These are phyloP conservation scores for Alloascoidea africana DNA, from an alignment of 805 yeast genomes.

Conservation along the genomic window DNA sequence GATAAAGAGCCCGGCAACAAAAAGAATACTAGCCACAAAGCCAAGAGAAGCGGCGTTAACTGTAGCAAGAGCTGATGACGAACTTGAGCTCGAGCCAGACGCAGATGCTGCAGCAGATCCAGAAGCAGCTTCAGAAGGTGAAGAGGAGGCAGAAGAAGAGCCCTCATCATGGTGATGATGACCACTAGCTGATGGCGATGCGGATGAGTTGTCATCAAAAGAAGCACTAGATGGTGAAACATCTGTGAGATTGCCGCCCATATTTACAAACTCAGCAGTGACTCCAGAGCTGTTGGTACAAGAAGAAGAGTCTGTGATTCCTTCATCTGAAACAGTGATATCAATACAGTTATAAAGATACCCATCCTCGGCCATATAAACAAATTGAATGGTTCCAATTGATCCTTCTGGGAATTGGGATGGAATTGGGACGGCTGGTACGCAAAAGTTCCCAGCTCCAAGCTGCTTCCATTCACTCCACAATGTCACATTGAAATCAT, in stretches of 20 bases:
- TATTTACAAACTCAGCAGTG: slow-evolving; percentile 9
- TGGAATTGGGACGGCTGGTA: slow-evolving; percentile 10
- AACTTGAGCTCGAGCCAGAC: too few species aligned
- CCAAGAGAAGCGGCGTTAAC: too few species aligned
- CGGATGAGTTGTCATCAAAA: slow-evolving; percentile 5
- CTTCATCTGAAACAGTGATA: slow-evolving; percentile 9
- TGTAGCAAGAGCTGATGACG: too few species aligned
- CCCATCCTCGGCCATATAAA: slow-evolving; percentile 12
- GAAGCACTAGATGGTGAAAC: neutral
- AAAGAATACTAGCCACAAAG: too few species aligned
- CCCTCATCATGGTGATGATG: slow-evolving; percentile 6
- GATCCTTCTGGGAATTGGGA: slow-evolving; percentile 6
- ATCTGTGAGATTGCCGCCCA: neutral
- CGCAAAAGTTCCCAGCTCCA: slow-evolving; percentile 14
- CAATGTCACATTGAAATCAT: slow-evolving; percentile 10
- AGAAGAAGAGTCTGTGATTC: slow-evolving; percentile 6
- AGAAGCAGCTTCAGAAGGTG: slow-evolving; percentile 6
- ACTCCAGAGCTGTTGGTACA: slow-evolving; percentile 13
- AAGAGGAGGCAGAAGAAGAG: slow-evolving; percentile 6
- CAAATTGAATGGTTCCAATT: slow-evolving; percentile 14
- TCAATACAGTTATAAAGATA: slow-evolving; percentile 16
- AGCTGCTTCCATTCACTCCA: slow-evolving; percentile 8
- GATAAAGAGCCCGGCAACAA: too few species aligned
- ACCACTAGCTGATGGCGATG: slow-evolving; percentile 7
- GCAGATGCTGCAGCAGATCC: too few species aligned